A percentile compares a stretch with the other conserved stretches of the same genome.
Evolutionary conservation across 352 stramenopile genomes (phyloP).

Genomic region (Pythium grandisporangium): DNA sequence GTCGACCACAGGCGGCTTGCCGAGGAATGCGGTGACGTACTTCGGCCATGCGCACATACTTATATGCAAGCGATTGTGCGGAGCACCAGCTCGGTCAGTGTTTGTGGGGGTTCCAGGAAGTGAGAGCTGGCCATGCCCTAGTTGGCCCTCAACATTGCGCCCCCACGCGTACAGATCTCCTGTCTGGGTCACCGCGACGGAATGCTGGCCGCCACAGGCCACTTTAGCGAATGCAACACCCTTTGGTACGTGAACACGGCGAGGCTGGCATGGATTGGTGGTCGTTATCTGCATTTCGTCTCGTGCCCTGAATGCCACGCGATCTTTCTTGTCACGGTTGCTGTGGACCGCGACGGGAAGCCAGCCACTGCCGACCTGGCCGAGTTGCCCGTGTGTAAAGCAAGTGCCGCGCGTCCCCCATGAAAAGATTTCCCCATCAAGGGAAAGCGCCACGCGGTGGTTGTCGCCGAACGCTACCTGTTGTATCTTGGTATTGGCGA

Average conservation of each 20-base stretch:
- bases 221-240: conserved; percentile 50
- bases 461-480: conserved; percentile 38
- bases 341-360: conserved; percentile 1
- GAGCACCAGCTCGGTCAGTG: no score
- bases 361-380: conserved; percentile 12
- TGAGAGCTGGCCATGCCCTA: conserved; percentile 42
- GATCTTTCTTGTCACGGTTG: not conserved
- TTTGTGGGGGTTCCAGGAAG: no score
- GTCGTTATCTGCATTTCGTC: not conserved
- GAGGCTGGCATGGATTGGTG: conserved; percentile 12
- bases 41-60: conserved; percentile 70
- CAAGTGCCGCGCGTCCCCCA: conserved; percentile 28
- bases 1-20: conserved; percentile 23
- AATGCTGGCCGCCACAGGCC: conserved; percentile 65
- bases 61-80: conserved; percentile 24
- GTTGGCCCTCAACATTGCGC: conserved; percentile 79
- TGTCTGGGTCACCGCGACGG: conserved; percentile 55
- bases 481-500: conserved; percentile 35
- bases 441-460: conserved; percentile 44
- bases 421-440: conserved; percentile 57
- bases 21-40: conserved; percentile 51
- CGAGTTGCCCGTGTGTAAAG: conserved; percentile 30
- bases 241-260: conserved; percentile 23
- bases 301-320: conserved; percentile 1
- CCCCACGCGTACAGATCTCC: conserved; percentile 88